Evolutionary conservation across 1,139 yeast species (phyloP), one percentile per base, ranked within the genome.

Genomic region (Taiozyma sp.): DNA sequence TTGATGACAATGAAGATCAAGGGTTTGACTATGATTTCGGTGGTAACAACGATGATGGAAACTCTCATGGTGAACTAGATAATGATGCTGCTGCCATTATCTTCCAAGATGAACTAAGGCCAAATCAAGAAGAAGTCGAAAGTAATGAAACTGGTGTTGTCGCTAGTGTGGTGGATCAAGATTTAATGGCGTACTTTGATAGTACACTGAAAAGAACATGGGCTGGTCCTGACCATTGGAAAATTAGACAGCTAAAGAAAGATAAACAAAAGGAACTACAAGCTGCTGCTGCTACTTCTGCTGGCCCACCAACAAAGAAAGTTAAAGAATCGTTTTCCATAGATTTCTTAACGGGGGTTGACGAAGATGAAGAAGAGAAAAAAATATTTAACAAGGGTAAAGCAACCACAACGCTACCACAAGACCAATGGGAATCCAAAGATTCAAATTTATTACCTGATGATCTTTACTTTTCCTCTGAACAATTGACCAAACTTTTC

Each of bases 181-280:
- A 85, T 59, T 72, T 88, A 49, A 82, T 89, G 83, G 83, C 88
- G 1, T 87, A 87, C 64, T 88, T 88, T 65, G 95, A 88, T 62
- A 83, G 80, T 54, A 76, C 80, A 19, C 70, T 88, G 69, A 81
- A 76, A 55, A 75, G 79, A 45, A 84, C 81, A 64, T 89, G 96
- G 96, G 79, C 95, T 43, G 97, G 97, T 9, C 93, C 97, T 6
- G 95, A 88, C 56, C 95, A 89, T 67, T 93, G 98, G 98, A 87
- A 86, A 67, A 88, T 91, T 11, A 72, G 79, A 43, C 80, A 81
- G 29, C 72, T 86, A 51, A 84, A 76, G 58, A 61, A 64, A 51
- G 56, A 50, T 22, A 54, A 51, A 34, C 45, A 53, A 21, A 42
- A 28, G 19, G 52, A 64, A 59, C 44, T 59, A 49, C 61, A 56